Conservation (phyloP, 1,284 basidiomycete genomes). For the Sphaerobolus stellatus region DNA sequence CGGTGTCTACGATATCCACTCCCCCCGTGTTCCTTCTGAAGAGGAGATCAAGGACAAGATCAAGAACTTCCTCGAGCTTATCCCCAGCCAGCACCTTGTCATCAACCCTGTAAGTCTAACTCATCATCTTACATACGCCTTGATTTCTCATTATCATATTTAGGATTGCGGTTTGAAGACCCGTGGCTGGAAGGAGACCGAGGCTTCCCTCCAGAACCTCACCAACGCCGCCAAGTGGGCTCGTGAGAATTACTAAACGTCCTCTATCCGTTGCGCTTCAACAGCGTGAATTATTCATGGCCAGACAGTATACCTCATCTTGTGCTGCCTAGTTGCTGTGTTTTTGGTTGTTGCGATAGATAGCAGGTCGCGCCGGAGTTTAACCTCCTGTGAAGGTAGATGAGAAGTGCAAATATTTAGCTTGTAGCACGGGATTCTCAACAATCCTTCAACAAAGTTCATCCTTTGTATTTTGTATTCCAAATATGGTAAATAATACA, state of each 20-base stretch:
- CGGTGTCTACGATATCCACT: slow-evolving; percentile 99
- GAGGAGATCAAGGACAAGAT: slow-evolving; percentile 96
- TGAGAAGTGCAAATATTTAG: slow-evolving; percentile 13
- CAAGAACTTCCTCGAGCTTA: slow-evolving; percentile 77
- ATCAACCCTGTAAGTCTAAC: slow-evolving; percentile 85
- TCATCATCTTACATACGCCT: slow-evolving; percentile 4
- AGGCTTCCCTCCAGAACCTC: slow-evolving; percentile 85
- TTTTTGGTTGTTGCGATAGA: slow-evolving; percentile 9
- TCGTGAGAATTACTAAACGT: slow-evolving; percentile 71
- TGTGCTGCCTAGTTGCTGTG: background rate
- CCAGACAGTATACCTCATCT: background rate
- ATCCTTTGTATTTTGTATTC: too few relatives aligned
- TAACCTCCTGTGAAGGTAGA: slow-evolving; percentile 7
- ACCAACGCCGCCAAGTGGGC: slow-evolving; percentile 91
- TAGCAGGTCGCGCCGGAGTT: slow-evolving; percentile 8
- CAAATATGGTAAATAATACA: too few relatives aligned
- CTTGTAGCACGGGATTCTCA: slow-evolving; percentile 16
- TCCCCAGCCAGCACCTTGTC: slow-evolving; percentile 80
- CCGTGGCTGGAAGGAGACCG: slow-evolving; percentile 95
- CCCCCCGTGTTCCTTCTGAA: slow-evolving; percentile 92
- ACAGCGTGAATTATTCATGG: slow-evolving; percentile 63
- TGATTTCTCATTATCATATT: slow-evolving; percentile 13
- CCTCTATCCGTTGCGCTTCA: slow-evolving; percentile 70
- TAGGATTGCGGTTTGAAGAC: slow-evolving; percentile 88
- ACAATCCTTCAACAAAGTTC: slow-evolving; percentile 17